phyloP scores from a whole-genome alignment of 768 basidiomycete genomes.

The Rhizopogon vinicolor region DNA sequence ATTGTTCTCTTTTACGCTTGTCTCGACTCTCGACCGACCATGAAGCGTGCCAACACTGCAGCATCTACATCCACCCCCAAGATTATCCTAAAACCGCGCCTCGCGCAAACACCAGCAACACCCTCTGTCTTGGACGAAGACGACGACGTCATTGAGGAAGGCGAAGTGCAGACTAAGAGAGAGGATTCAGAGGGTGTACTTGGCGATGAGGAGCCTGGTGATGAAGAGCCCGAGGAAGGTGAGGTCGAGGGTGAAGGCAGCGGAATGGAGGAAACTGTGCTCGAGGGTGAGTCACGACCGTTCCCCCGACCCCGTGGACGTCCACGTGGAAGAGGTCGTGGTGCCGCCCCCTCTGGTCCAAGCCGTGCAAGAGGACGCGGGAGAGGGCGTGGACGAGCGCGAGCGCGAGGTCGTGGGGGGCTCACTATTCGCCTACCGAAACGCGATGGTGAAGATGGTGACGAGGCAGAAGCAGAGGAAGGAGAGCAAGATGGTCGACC shows the following conservation, averaged over 20 bases:
- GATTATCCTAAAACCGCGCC: slow-evolving; percentile 38
- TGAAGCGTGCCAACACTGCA: slow-evolving; percentile 17
- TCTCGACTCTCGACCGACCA: not conserved
- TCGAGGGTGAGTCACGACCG: slow-evolving; percentile 29
- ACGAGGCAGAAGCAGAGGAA: slow-evolving; percentile 36
- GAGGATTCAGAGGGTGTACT: slow-evolving; percentile 26
- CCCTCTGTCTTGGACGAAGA: slow-evolving; percentile 14
- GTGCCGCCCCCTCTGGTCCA: slow-evolving; percentile 23
- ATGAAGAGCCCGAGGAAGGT: slow-evolving; percentile 19
- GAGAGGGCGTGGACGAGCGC: slow-evolving; percentile 39
- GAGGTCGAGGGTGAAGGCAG: slow-evolving; percentile 28
- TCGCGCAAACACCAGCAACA: slow-evolving; percentile 16
- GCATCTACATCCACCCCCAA: slow-evolving; percentile 22
- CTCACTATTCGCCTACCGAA: slow-evolving; percentile 19
- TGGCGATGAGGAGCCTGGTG: slow-evolving; percentile 27
- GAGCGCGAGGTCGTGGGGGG: slow-evolving; percentile 31
- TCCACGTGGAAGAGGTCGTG: slow-evolving; percentile 35
- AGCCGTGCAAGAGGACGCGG: slow-evolving; percentile 28
- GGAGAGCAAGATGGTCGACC: slow-evolving; percentile 50
- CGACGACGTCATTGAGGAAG: slow-evolving; percentile 16
- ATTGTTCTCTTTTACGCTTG: too few relatives aligned
- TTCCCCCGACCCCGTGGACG: slow-evolving; percentile 31
- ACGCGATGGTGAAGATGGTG: slow-evolving; percentile 34
- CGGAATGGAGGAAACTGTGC: slow-evolving; percentile 24
- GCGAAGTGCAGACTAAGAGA: slow-evolving; percentile 21